Evolutionary conservation across 495 filamentous ascomycete species (phyloP).

Genomic region (Aspergillus funiculosus): DNA sequence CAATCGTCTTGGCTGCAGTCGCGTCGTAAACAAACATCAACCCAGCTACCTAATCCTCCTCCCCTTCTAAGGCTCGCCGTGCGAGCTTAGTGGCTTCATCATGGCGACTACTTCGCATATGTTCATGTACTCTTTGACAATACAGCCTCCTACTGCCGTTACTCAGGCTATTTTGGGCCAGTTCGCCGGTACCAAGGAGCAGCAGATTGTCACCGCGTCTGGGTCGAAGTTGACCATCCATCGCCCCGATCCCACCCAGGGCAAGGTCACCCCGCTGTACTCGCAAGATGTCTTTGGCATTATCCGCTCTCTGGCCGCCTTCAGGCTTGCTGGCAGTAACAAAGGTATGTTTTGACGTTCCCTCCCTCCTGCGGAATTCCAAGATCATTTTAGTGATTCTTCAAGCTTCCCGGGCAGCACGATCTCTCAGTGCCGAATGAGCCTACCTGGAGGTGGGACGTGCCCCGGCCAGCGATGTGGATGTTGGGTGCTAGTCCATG

Average conservation of each 20-base stretch:
- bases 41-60: conserved; percentile 13
- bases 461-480: conserved; percentile 42
- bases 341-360: conserved; percentile 72
- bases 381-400: conserved; percentile 90
- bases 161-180: conserved; percentile 88
- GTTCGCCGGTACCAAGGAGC: conserved; percentile 89
- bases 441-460: conserved; percentile 31
- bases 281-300: conserved; percentile 96
- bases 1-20: conserved; percentile 29
- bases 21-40: conserved; percentile 22
- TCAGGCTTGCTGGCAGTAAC: conserved; percentile 83
- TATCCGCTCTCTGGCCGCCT: conserved; percentile 78
- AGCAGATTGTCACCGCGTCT: conserved; percentile 92
- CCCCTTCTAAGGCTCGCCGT: conserved; percentile 13
- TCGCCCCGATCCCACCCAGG: conserved; percentile 75
- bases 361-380: conserved; percentile 38
- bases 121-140: conserved; percentile 95
- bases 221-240: conserved; percentile 85
- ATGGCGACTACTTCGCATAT: conserved; percentile 98
- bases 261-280: conserved; percentile 76
- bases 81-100: conserved; percentile 37
- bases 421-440: conserved; percentile 35
- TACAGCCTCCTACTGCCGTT: conserved; percentile 82
- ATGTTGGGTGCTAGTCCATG: conserved; percentile 28
- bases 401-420: conserved; percentile 60